Conservation (phyloP, 1,139 yeast species). For the Neolecta irregularis region DNA sequence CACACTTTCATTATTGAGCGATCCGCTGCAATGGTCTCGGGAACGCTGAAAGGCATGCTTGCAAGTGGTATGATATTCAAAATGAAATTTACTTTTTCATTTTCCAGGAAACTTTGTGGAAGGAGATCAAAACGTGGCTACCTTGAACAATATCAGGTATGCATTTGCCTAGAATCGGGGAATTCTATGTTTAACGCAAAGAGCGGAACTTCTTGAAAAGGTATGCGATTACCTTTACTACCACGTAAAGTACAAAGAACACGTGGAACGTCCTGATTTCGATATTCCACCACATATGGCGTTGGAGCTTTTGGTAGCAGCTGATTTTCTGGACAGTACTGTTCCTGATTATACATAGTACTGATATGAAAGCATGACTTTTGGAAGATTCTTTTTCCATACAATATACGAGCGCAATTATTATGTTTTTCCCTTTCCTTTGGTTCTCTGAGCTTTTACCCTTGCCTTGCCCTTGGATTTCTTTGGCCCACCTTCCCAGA, state of each 20-base stretch:
- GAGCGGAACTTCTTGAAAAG: conserved; percentile 58
- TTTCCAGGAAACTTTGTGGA: conserved; percentile 13
- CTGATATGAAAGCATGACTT: background rate
- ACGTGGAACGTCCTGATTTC: conserved; percentile 63
- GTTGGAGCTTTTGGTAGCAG: conserved; percentile 74
- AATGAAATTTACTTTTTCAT: background rate
- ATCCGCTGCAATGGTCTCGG: conserved; percentile 73
- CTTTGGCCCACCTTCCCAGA: conserved; percentile 8
- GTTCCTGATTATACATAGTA: background rate
- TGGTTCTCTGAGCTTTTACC: conserved; percentile 3
- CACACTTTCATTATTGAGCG: conserved; percentile 47
- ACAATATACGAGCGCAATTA: background rate
- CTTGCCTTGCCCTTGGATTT: background rate
- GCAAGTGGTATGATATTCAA: background rate
- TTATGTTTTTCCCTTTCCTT: background rate
- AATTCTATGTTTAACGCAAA: conserved; percentile 20
- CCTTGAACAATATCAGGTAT: conserved; percentile 13
- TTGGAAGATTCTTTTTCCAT: background rate
- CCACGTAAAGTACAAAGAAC: conserved; percentile 36
- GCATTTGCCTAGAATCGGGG: background rate
- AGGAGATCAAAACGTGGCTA: conserved; percentile 11
- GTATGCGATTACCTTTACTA: conserved; percentile 78
- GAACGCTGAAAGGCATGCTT: conserved; percentile 59
- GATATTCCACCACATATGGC: conserved; percentile 90
- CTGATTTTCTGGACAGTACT: conserved; percentile 63